Evolutionary conservation across 1,284 basidiomycete genomes (phyloP).

Genomic region (Termitomyces sp.): DNA sequence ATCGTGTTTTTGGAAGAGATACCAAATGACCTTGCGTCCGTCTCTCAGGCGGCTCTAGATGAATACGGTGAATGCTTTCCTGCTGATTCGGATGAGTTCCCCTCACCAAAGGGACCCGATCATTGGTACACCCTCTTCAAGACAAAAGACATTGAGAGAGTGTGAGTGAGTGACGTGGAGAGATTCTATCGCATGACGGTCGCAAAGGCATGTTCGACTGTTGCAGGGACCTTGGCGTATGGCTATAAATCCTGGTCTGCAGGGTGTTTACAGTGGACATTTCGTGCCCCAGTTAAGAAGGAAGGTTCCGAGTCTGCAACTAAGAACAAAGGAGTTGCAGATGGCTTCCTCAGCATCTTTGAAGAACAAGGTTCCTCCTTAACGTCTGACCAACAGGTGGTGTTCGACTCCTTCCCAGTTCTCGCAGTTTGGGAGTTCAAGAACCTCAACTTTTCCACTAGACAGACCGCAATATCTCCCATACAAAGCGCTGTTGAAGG

Average conservation of each 20-base stretch:
- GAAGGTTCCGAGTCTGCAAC: neutral
- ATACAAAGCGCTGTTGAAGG: no score
- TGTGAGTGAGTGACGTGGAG: neutral
- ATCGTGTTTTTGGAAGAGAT: neutral
- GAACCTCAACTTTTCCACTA: no score
- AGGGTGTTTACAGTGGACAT: neutral
- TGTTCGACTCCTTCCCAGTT: no score
- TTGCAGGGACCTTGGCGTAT: neutral
- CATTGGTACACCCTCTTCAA: neutral
- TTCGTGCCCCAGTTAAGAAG: neutral
- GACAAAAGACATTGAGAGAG: neutral
- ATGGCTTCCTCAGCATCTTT: slow-evolving; percentile 1
- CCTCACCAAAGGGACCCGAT: neutral
- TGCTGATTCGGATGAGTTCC: neutral
- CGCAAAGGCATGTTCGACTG: neutral
- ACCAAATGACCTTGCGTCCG: neutral
- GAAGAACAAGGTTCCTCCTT: neutral
- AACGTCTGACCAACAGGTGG: no score
- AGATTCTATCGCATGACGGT: neutral
- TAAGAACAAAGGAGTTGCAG: neutral
- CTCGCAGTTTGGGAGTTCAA: no score
- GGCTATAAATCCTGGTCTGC: neutral
- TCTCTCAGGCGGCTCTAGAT: neutral
- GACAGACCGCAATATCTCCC: no score
- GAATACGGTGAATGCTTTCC: neutral